A percentile compares a stretch with the other conserved stretches of the same genome.
phyloP scores from a whole-genome alignment of 176 grass and related monocot species.

The Neostapfia colusana region DNA sequence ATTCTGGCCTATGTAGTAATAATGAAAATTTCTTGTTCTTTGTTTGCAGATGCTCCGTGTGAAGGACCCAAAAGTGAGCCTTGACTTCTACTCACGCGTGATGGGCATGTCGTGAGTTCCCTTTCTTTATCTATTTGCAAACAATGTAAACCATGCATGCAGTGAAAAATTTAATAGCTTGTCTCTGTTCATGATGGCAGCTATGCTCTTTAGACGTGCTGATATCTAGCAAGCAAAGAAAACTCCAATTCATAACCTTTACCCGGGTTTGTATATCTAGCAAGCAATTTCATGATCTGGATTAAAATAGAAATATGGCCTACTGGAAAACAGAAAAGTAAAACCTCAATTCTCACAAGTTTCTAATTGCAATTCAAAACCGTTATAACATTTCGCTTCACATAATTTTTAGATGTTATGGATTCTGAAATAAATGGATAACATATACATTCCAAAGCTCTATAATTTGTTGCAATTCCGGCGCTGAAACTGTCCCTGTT shows the following conservation, averaged over 20 bases:
- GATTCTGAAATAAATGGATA: not conserved
- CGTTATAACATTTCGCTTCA: not conserved
- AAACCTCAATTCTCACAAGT: not conserved
- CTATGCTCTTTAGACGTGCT: not conserved
- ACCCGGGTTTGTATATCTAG: no score
- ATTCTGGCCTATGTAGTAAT: not conserved
- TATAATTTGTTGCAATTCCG: no score
- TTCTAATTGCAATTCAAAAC: not conserved
- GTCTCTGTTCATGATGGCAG: slow-evolving; percentile 6
- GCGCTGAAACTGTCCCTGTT: no score
- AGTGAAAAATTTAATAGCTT: not conserved
- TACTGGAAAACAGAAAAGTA: not conserved
- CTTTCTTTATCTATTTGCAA: slow-evolving; percentile 8
- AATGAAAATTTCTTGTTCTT: slow-evolving; percentile 7
- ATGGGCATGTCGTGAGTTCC: slow-evolving; percentile 94
- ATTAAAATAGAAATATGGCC: not conserved
- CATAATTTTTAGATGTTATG: not conserved
- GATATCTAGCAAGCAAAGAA: not conserved
- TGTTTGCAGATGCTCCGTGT: slow-evolving; percentile 80
- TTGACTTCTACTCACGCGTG: slow-evolving; percentile 92
- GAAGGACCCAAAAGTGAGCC: slow-evolving; percentile 95
- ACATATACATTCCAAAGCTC: not conserved
- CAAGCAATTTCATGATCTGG: not conserved
- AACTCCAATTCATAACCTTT: no score
- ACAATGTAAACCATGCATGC: not conserved